A percentile compares a stretch with the other conserved stretches of the same genome.
Evolutionary conservation across 345 rosid species (phyloP).

Genomic region (Boechera retrofracta): DNA sequence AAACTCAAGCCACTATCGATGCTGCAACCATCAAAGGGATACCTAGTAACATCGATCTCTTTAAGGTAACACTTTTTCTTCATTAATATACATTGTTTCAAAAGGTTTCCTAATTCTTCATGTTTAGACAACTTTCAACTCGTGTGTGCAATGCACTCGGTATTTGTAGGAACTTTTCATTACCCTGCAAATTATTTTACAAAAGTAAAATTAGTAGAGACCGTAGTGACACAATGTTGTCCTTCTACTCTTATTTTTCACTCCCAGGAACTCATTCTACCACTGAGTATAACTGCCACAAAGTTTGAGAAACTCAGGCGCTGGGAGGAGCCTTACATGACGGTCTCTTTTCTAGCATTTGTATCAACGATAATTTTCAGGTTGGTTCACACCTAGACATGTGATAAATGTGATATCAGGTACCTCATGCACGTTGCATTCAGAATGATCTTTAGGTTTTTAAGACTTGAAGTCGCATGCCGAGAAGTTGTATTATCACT

Average conservation of each 20-base stretch:
- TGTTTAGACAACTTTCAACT: conserved; percentile 16
- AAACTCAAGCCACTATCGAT: conserved; percentile 93
- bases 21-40: conserved; percentile 95
- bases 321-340: conserved; percentile 94
- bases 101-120: background rate
- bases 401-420: conserved; percentile 19
- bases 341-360: conserved; percentile 74
- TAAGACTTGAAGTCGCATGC: background rate
- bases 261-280: conserved; percentile 83
- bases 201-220: conserved; percentile 18
- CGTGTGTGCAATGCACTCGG: conserved; percentile 16
- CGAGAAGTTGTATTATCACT: background rate
- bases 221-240: background rate
- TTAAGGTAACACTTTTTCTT: conserved; percentile 60
- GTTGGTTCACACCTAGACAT: conserved; percentile 48
- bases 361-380: conserved; percentile 78
- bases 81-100: background rate
- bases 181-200: background rate
- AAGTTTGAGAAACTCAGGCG: conserved; percentile 71
- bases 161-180: conserved; percentile 15
- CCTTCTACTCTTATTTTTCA: background rate
- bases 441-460: conserved; percentile 17
- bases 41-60: conserved; percentile 93
- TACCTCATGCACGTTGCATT: conserved; percentile 14
- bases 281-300: conserved; percentile 62